Percentiles rank a stretch among this genome's conserved stretches.
phyloP scores from a whole-genome alignment of 164 flowering plant genomes.

The Sedum album region DNA sequence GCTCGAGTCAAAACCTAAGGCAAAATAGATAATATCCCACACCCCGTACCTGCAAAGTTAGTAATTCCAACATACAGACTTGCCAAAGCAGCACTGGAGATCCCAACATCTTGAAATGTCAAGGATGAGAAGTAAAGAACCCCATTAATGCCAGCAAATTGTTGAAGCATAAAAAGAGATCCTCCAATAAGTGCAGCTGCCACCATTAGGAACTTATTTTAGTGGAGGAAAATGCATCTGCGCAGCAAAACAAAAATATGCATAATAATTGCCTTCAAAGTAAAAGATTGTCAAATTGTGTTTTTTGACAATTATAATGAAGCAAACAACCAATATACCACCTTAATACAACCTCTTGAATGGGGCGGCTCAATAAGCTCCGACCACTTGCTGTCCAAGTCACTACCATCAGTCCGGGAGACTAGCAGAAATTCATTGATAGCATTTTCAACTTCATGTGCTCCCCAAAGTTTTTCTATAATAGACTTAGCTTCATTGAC shows the following conservation, averaged over 20 bases:
- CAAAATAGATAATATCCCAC: background rate
- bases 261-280: background rate
- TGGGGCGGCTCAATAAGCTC: constrained; percentile 69
- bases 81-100: constrained; percentile 50
- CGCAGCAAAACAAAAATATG: background rate
- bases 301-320: background rate
- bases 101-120: constrained; percentile 70
- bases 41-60: constrained; percentile 61
- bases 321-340: constrained; percentile 14
- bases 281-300: background rate
- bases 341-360: constrained; percentile 59
- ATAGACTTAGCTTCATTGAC: constrained; percentile 47
- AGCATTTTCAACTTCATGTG: constrained; percentile 51
- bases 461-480: constrained; percentile 58
- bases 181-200: constrained; percentile 80
- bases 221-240: background rate
- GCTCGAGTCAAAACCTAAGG: background rate
- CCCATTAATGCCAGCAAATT: constrained; percentile 85
- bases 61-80: constrained; percentile 63
- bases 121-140: constrained; percentile 81
- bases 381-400: constrained; percentile 53
- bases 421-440: constrained; percentile 68
- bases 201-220: constrained; percentile 13
- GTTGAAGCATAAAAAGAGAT: constrained; percentile 68
- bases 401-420: constrained; percentile 40